phyloP scores from a whole-genome alignment of 2,329 filamentous ascomycete species.

The Nothophoma quercina region DNA sequence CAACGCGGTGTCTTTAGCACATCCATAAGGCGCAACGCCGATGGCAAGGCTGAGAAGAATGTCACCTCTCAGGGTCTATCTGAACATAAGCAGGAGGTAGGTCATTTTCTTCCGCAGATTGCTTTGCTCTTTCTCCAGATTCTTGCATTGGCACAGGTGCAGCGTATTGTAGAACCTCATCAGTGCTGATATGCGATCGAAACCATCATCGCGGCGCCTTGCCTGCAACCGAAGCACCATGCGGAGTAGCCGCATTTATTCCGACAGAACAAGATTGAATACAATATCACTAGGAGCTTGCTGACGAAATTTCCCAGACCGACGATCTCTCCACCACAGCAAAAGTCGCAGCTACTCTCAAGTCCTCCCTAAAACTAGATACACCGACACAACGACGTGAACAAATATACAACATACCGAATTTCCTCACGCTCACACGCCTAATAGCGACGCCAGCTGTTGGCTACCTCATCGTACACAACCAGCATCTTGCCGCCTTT shows the following conservation, averaged over 20 bases:
- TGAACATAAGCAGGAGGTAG: constrained; percentile 24
- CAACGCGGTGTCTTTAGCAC: constrained; percentile 28
- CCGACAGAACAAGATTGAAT: too few relatives aligned
- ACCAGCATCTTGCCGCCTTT: constrained; percentile 79
- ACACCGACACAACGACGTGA: constrained; percentile 57
- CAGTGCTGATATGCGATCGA: neutral
- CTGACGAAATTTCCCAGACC: constrained; percentile 11
- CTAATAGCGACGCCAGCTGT: constrained; percentile 83
- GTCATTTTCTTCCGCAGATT: neutral
- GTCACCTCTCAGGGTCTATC: constrained; percentile 1
- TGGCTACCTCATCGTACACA: constrained; percentile 86
- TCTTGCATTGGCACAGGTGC: too few relatives aligned
- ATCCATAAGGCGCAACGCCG: constrained; percentile 18
- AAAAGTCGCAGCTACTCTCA: constrained; percentile 38
- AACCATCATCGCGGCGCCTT: too few relatives aligned
- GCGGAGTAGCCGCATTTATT: too few relatives aligned
- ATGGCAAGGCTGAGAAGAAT: constrained; percentile 20
- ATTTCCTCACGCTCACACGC: constrained; percentile 87
- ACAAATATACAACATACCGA: constrained; percentile 97
- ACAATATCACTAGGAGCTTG: neutral
- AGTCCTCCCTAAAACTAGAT: constrained; percentile 37
- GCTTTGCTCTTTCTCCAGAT: neutral
- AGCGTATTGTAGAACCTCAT: neutral
- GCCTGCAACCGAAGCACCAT: too few relatives aligned
- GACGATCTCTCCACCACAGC: constrained; percentile 20